Percentiles rank a stretch among this genome's conserved stretches.
phyloP scores from a whole-genome alignment of 164 flowering plant species.

The Vitis labrusca region DNA sequence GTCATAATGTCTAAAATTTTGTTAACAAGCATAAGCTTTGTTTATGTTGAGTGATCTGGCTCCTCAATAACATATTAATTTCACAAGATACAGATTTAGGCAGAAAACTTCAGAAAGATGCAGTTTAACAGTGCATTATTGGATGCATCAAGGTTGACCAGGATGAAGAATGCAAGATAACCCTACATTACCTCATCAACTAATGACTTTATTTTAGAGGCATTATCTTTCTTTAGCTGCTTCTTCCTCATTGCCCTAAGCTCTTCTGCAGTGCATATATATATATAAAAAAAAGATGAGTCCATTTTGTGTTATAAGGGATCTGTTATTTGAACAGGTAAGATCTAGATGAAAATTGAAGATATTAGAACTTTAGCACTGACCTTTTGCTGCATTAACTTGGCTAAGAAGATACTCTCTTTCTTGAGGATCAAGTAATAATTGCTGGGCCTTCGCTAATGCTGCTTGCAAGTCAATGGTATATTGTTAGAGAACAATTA shows the following conservation, averaged over 20 bases:
- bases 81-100: no score
- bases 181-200: constrained; percentile 82
- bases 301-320: no score
- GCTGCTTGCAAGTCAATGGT: constrained; percentile 48
- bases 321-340: neutral
- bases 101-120: neutral
- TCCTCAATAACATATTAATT: no score
- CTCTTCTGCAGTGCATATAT: constrained; percentile 65
- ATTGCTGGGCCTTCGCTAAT: constrained; percentile 94
- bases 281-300: neutral
- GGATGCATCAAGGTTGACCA: neutral
- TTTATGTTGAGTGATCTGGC: neutral
- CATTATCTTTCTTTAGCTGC: constrained; percentile 90
- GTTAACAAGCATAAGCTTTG: neutral
- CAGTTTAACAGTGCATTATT: neutral
- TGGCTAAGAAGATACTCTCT: constrained; percentile 90
- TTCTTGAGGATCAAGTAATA: constrained; percentile 83
- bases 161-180: neutral
- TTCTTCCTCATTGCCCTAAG: constrained; percentile 85
- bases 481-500: neutral
- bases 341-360: neutral
- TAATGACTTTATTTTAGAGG: constrained; percentile 80
- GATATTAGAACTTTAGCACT: constrained; percentile 7
- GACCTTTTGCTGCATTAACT: constrained; percentile 89
- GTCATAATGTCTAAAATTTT: neutral